A percentile compares a stretch with the other conserved stretches of the same genome.
Conservation (phyloP, 768 basidiomycete genomes). For the Rhodosporidiobolus odoratus region DNA sequence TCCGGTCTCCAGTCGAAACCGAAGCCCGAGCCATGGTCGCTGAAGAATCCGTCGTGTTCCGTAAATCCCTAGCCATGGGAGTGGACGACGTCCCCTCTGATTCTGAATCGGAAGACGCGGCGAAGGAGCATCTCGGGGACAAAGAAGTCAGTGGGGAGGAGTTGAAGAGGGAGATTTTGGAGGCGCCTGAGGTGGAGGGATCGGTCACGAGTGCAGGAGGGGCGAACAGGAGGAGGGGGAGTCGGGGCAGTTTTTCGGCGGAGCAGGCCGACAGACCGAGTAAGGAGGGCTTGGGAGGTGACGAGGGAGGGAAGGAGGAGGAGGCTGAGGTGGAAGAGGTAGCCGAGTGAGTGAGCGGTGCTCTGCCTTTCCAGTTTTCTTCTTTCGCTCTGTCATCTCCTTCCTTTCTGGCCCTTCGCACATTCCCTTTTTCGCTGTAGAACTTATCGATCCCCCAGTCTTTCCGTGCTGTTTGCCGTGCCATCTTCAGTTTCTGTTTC, state of each 20-base stretch:
- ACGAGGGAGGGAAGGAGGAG: background rate
- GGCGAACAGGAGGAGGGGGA: constrained; percentile 1
- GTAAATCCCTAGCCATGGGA: constrained; percentile 71
- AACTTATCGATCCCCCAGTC: no score
- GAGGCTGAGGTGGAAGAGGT: background rate
- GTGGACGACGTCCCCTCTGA: constrained; percentile 50
- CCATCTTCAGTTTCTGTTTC: no score
- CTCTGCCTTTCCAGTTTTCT: background rate
- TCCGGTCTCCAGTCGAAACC: constrained; percentile 38
- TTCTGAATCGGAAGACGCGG: constrained; percentile 69
- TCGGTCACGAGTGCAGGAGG: background rate
- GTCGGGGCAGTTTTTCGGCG: background rate
- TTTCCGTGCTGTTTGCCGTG: background rate
- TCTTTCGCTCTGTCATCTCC: no score
- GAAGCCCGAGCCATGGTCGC: constrained; percentile 25
- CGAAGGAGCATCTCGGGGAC: constrained; percentile 46
- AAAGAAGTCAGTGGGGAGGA: constrained; percentile 64
- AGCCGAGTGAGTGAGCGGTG: background rate
- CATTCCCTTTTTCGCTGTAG: background rate
- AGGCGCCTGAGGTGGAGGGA: background rate
- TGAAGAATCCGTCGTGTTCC: constrained; percentile 94
- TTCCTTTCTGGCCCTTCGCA: no score
- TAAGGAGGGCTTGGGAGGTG: background rate
- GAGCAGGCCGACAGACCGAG: background rate
- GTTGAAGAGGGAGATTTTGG: constrained; percentile 55